Evolutionary conservation across 2,329 filamentous ascomycete species (phyloP).

Genomic region (Gremmenia infestans): DNA sequence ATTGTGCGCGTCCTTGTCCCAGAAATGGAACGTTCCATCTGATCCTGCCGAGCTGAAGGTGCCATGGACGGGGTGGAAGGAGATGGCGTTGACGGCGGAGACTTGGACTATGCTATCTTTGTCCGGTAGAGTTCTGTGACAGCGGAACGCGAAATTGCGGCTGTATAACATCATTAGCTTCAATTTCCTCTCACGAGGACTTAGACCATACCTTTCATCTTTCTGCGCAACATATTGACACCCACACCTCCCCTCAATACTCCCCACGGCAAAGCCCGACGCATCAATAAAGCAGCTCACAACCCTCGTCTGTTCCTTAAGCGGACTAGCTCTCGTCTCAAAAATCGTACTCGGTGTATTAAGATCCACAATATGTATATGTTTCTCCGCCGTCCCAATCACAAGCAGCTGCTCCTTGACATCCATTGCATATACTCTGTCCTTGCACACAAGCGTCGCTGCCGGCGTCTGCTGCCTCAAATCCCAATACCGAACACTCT

Average conservation of each 20-base stretch:
- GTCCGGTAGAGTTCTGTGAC: constrained; percentile 73
- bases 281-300: constrained; percentile 90
- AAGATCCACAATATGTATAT: constrained; percentile 89
- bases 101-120: constrained; percentile 71
- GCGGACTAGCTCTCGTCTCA: constrained; percentile 85
- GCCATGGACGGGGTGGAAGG: constrained; percentile 88
- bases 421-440: constrained; percentile 85
- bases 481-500: constrained; percentile 84
- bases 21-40: constrained; percentile 92
- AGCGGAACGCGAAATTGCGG: constrained; percentile 97
- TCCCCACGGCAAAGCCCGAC: constrained; percentile 83
- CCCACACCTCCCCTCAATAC: constrained; percentile 88
- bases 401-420: constrained; percentile 81
- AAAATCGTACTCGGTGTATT: constrained; percentile 81
- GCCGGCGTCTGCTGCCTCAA: constrained; percentile 57
- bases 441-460: constrained; percentile 59
- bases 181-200: neutral
- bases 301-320: constrained; percentile 94
- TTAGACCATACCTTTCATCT: constrained; percentile 56
- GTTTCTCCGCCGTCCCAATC: constrained; percentile 83
- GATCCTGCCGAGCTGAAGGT: constrained; percentile 92
- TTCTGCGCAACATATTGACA: constrained; percentile 94
- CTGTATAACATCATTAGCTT: constrained; percentile 33
- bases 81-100: constrained; percentile 90
- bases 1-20: constrained; percentile 86